Evolutionary conservation across 352 stramenopile genomes (phyloP).

Genomic region (Nothophytophthora sp.): DNA sequence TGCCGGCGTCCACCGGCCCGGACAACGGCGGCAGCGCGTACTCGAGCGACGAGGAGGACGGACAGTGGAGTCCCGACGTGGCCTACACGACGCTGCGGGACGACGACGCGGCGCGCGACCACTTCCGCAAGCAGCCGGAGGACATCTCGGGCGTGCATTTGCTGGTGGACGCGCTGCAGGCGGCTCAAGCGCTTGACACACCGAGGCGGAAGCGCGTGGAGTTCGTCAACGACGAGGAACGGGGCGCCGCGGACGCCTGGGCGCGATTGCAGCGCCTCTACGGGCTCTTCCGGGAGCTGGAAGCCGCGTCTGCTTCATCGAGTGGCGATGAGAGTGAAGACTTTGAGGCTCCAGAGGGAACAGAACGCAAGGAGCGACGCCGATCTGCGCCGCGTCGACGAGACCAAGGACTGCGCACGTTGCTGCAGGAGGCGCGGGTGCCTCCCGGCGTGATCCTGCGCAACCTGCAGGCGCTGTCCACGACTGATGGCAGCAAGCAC

Average conservation of each 20-base stretch:
- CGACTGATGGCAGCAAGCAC: constrained; percentile 14
- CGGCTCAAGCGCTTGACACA: background rate
- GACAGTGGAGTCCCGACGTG: constrained; percentile 32
- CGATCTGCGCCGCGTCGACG: constrained; percentile 14
- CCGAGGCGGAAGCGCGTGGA: constrained; percentile 26
- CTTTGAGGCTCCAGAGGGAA: constrained; percentile 9
- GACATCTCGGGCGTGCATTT: constrained; percentile 31
- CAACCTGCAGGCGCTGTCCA: constrained; percentile 53
- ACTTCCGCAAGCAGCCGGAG: constrained; percentile 24
- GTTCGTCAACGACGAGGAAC: constrained; percentile 44
- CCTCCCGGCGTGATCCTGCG: constrained; percentile 42
- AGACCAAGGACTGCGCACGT: constrained; percentile 51
- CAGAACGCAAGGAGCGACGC: constrained; percentile 2
- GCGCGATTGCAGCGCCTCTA: constrained; percentile 59
- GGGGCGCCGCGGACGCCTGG: constrained; percentile 55
- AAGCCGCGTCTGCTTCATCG: constrained; percentile 17
- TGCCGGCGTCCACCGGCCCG: constrained; percentile 57
- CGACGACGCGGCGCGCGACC: constrained; percentile 27
- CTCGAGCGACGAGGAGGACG: constrained; percentile 27
- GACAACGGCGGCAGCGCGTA: constrained; percentile 45
- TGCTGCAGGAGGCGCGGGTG: constrained; percentile 43
- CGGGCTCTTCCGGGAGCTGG: constrained; percentile 49
- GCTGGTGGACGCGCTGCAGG: constrained; percentile 6
- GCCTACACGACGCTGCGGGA: constrained; percentile 41
- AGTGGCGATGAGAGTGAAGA: constrained; percentile 20